Conservation (phyloP, 495 filamentous ascomycete species). For the Podospora bellae-mahoneyi region DNA sequence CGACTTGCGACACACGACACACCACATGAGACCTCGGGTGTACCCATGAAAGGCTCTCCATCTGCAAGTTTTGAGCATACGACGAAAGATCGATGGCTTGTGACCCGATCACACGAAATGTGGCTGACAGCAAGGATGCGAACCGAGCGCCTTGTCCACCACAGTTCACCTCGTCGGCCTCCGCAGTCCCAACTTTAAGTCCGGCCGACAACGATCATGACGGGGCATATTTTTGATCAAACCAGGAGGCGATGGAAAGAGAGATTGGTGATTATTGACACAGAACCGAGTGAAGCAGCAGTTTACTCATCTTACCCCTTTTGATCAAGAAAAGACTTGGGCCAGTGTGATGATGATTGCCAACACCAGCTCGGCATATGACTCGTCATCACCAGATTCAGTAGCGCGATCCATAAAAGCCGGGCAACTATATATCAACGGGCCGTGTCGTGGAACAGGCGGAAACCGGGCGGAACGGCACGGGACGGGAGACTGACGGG, state of each 20-base stretch:
- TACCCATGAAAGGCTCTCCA: neutral
- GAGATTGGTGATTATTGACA: too few species aligned
- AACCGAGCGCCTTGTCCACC: constrained; percentile 8
- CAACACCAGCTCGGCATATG: too few species aligned
- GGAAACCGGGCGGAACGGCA: constrained; percentile 11
- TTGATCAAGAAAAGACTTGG: too few species aligned
- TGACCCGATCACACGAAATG: neutral
- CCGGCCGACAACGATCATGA: neutral
- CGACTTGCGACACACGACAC: constrained; percentile 31
- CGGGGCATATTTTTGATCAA: too few species aligned
- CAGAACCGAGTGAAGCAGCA: too few species aligned
- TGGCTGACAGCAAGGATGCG: constrained; percentile 11
- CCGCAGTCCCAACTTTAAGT: neutral
- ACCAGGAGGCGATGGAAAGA: too few species aligned
- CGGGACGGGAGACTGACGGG: constrained; percentile 22
- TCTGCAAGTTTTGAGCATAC: neutral
- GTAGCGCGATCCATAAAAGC: neutral
- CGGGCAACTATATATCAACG: neutral
- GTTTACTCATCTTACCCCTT: too few species aligned
- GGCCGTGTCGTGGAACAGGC: neutral
- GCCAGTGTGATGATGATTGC: too few species aligned
- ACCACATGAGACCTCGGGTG: constrained; percentile 26
- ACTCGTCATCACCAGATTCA: neutral
- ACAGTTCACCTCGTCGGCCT: neutral
- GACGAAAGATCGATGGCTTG: neutral